Conservation (phyloP, 208 protist genomes). For the Porcisia hertigi region DNA sequence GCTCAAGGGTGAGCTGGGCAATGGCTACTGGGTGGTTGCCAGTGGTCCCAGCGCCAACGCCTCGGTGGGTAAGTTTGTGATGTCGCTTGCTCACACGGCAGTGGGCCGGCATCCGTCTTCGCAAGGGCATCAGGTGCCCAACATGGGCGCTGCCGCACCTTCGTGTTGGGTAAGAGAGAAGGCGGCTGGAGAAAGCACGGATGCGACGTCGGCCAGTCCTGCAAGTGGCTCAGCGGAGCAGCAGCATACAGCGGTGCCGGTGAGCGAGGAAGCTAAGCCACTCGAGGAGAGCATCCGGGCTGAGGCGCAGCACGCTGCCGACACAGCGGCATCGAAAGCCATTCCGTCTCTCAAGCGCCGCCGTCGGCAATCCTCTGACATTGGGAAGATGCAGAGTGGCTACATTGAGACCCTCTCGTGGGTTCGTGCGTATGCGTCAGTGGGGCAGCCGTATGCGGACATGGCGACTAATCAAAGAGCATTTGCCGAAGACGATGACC, state of each 20-base stretch:
- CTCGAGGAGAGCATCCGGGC: constrained; percentile 15
- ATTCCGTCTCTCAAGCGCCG: constrained; percentile 23
- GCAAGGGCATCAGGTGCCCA: neutral
- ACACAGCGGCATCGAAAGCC: constrained; percentile 8
- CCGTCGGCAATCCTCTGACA: constrained; percentile 16
- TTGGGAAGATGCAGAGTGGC: constrained; percentile 8
- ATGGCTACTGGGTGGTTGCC: constrained; percentile 74
- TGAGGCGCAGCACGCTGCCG: constrained; percentile 23
- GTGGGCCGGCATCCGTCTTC: constrained; percentile 10
- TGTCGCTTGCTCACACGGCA: constrained; percentile 44
- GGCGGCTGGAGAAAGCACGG: neutral
- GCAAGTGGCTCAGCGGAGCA: neutral
- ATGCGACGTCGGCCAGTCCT: neutral
- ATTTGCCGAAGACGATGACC: constrained; percentile 23
- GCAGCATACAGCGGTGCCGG: neutral
- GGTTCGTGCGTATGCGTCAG: constrained; percentile 56
- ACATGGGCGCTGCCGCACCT: neutral
- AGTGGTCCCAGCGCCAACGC: constrained; percentile 29
- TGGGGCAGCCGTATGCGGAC: constrained; percentile 54
- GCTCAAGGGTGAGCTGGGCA: constrained; percentile 72
- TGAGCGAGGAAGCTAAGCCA: neutral
- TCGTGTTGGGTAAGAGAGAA: constrained; percentile 3
- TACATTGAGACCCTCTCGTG: constrained; percentile 40
- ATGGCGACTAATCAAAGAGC: constrained; percentile 49
- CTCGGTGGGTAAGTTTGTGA: constrained; percentile 49